Percentiles rank a stretch among this genome's conserved stretches.
These are phyloP conservation scores for Delonix regia DNA, from an alignment of 306 rosid species.

Conservation along the genomic window DNA sequence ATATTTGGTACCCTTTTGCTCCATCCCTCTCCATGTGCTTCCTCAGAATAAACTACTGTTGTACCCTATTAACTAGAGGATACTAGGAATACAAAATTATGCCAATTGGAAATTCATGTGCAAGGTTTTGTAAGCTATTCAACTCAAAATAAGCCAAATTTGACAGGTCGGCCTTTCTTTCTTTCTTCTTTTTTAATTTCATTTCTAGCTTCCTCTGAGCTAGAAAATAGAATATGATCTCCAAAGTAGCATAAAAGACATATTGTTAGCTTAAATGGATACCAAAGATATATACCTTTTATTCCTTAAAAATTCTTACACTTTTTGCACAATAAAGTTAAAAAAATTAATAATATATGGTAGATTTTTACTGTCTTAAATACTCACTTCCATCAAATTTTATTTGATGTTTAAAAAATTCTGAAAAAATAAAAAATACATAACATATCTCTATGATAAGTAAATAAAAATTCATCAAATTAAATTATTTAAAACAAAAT, in stretches of 20 bases:
- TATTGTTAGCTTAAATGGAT: conserved; percentile 8
- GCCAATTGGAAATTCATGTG: conserved; percentile 11
- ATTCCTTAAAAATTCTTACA: too few species aligned
- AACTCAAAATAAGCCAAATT: conserved; percentile 37
- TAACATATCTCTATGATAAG: too few species aligned
- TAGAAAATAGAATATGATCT: background rate
- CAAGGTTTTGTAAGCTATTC: conserved; percentile 20
- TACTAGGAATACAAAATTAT: conserved; percentile 8
- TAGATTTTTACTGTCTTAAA: too few species aligned
- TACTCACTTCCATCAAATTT: background rate
- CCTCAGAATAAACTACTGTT: conserved; percentile 37
- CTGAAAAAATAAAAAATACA: too few species aligned
- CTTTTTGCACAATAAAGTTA: background rate
- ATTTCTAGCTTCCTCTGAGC: background rate
- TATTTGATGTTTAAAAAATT: too few species aligned
- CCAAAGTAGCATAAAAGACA: background rate
- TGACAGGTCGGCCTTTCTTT: conserved; percentile 40
- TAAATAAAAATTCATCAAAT: too few species aligned
- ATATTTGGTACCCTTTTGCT: conserved; percentile 27
- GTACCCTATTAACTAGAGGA: background rate
- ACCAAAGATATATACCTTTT: background rate
- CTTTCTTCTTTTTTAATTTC: background rate
- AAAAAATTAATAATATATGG: too few species aligned
- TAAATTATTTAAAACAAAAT: too few species aligned
- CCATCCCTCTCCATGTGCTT: conserved; percentile 69